Evolutionary conservation across 495 filamentous ascomycete genomes (phyloP), one percentile per base, ranked within the genome.

Genomic region (Talaromyces borbonicus): DNA sequence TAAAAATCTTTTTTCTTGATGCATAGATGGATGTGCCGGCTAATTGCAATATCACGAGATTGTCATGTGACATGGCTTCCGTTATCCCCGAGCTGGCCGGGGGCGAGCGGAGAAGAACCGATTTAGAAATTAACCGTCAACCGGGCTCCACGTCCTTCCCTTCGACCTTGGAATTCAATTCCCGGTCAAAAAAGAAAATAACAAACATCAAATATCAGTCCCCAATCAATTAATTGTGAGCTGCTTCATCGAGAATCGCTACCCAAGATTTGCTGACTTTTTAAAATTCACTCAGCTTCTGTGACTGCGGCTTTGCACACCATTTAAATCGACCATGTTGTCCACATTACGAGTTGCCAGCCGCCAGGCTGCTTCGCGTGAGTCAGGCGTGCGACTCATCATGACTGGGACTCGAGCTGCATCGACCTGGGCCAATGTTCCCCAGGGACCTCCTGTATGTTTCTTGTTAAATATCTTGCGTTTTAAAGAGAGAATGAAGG

Each of bases 371-470:
- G 65, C 62, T 48, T 50, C 68, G 53, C 64, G 70, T 52, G 54
- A 64, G 59, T 63, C 69, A 51, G 67, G 59, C 56, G 45, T 67
- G 56, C 64, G 69, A 59, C 61, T 59, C 51, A 67, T 74, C 27
- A 55, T 75, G 36, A 54, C 62, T 30, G 78, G 78, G 55, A 62
- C 77, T 32, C 78, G 85, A 67, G 73, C 79, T 52, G 83, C 76
- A 51, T 94, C 88, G 30, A 82, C 85, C 36, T 96, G 89, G 89
- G 77, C 84, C 52, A 83, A 85, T 49, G 86, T 95, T 38, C 83
- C 87, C 54, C 87, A 95, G 71, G 89, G 89, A 48, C 89, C 90
- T 72, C 89, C 89, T 55, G 89, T 95, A 78, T 67, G 86, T 78
- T 54, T 18, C 15, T 41, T 18, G 24, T 27, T 15, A n/a, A 26